phyloP scores from a whole-genome alignment of 805 yeast genomes.

The Lipomyces orientalis region DNA sequence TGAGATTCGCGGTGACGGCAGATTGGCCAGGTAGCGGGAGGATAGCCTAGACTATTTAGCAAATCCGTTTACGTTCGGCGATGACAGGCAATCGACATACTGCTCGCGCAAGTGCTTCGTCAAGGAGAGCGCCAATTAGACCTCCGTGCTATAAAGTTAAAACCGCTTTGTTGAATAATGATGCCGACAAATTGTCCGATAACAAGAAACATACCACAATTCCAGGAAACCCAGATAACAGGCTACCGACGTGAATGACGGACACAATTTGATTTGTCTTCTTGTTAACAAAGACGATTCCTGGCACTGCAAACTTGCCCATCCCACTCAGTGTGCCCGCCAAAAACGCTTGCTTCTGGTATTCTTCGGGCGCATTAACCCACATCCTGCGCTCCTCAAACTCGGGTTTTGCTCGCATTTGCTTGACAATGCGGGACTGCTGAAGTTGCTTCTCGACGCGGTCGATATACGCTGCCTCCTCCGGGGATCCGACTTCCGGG shows the following conservation, averaged over 20 bases:
- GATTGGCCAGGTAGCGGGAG: slow-evolving; percentile 25
- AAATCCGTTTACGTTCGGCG: neutral
- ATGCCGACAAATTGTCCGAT: neutral
- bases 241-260: slow-evolving; percentile 71
- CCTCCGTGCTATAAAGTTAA: slow-evolving; percentile 73
- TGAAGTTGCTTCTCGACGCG: slow-evolving; percentile 29
- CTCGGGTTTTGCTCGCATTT: slow-evolving; percentile 36
- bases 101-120: slow-evolving; percentile 65
- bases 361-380: slow-evolving; percentile 38
- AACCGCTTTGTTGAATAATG: slow-evolving; percentile 9
- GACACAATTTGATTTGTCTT: slow-evolving; percentile 59
- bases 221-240: slow-evolving; percentile 55
- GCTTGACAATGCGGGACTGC: slow-evolving; percentile 35
- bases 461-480: slow-evolving; percentile 15
- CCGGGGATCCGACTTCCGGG: slow-evolving; percentile 26
- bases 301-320: slow-evolving; percentile 73
- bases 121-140: slow-evolving; percentile 74
- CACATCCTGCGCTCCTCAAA: slow-evolving; percentile 40
- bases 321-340: slow-evolving; percentile 75
- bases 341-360: slow-evolving; percentile 43
- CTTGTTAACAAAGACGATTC: slow-evolving; percentile 63
- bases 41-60: slow-evolving; percentile 19
- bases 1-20: slow-evolving; percentile 34
- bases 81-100: slow-evolving; percentile 9
- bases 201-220: slow-evolving; percentile 32